Base-by-base conservation (phyloP, 805 yeast species). In the Suhomyces tanzawaensis region DNA sequence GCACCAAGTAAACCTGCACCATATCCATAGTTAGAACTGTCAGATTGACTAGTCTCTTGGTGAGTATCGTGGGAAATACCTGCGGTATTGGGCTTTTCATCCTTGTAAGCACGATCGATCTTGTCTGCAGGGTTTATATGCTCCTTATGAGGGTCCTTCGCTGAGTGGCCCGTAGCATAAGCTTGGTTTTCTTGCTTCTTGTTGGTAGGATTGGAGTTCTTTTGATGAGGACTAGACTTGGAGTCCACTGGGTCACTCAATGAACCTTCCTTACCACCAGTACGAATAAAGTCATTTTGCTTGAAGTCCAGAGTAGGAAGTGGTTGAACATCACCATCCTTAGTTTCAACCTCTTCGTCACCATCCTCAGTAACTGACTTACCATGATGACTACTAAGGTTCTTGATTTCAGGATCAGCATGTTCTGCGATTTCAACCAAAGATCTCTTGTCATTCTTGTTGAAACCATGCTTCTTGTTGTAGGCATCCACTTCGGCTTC, bases 371-470 rank as follows among this genome's bases (percentile, higher is more conserved):
- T 39, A 17, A 34, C 22, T 22, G 36, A 13, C 12, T 18, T 23
- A 5, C 38, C 41, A 11, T 18, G 22, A 36, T 55, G 59, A 8
- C 52, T 41, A n/a, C 45, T 34, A 12, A 46, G 26, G 7, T 44
- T 14, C 45, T 49, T 44, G 27, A 48, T 45, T 15, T 37, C 44
- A 3, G 52, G 51, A 22, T 42, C 41, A n/a, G 25, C 27, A 14
- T 47, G 58, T 29, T 53, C 62, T 14, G 65, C 66, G 14, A 52
- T 48, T 27, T 60, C 60, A 18, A 61, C 42, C 44, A 61, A 48
- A 18, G 59, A 51, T 21, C 55, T 42, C 30, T 50, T 46, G 21
- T 55, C 56, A 34, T 44, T 37, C 23, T 36, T 46, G 33, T 35
- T n/a, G 38, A 41, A 38, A 5, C 60, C 59, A 28, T 50, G 58